Evolutionary conservation across 352 stramenopile genomes (phyloP), one percentile per base, ranked within the genome.

Genomic region (Globisporangium perplexum): DNA sequence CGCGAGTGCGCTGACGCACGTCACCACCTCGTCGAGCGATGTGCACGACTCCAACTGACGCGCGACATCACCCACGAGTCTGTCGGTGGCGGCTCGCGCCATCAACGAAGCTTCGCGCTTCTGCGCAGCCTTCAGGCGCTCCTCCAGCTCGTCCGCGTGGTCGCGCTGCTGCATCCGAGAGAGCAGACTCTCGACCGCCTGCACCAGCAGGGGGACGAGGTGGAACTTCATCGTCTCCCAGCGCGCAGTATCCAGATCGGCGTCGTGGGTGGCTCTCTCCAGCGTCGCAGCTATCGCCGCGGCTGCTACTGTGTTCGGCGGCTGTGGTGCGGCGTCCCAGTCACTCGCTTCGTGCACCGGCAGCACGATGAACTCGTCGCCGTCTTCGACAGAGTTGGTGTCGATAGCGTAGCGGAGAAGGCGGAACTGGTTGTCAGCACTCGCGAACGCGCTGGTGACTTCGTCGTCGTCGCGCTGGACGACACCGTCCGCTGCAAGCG

Each of bases 321-420:
- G 17, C 5, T 24, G 7, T 18, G 33, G 4, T n/a, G 4, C 33
- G 14, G 3, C 33, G 12, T 39, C 23, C 7, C 7, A 4, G 12
- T 10, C n/a, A n/a, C n/a, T n/a, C n/a, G n/a, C n/a, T n/a, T n/a
- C n/a, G n/a, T n/a, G n/a, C n/a, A 59, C 50, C 2, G 55, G 55
- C 20, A 55, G 12, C 43, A 59, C 57, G 20, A 50, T 11, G 11
- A 58, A 43, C 11, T 28, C 22, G 23, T 43, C 35, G 1, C 45
- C 44, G 0, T 47, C 36, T 18, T 58, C 49, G 26, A 28, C 11
- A 28, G 36, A 36, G 31, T 50, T 26, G 7, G 46, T 42, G 17
- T 33, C n/a, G 24, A 65, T 51, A 4, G 48, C 50, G 50, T 57
- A 57, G 2, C 47, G 30, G n/a, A 68, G 51, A 20, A 64, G 18